Percentiles rank a stretch among this genome's conserved stretches.
phyloP scores from a whole-genome alignment of 805 yeast species.

The Sugiyamaella marilandica region DNA sequence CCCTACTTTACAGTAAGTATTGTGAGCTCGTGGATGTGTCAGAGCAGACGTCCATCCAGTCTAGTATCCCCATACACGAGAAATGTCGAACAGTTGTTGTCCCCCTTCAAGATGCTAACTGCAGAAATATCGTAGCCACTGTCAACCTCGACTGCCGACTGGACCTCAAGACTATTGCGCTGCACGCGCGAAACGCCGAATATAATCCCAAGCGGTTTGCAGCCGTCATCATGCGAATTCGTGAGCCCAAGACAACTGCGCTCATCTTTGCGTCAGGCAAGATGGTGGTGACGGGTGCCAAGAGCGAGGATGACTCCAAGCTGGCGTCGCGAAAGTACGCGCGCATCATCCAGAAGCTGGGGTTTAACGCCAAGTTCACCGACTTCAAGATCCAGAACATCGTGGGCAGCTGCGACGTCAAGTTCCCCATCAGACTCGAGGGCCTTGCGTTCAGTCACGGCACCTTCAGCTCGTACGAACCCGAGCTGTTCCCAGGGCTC shows the following conservation, averaged over 20 bases:
- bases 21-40: not conserved
- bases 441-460: constrained; percentile 98
- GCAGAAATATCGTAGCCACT: constrained; percentile 92
- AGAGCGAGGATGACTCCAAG: constrained; percentile 97
- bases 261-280: constrained; percentile 97
- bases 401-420: constrained; percentile 98
- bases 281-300: constrained; percentile 99
- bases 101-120: not conserved
- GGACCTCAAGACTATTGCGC: constrained; percentile 93
- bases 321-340: constrained; percentile 97
- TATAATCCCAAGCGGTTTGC: constrained; percentile 97
- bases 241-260: constrained; percentile 98
- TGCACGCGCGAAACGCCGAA: constrained; percentile 98
- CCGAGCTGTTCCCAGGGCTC: constrained; percentile 95
- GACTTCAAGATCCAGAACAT: constrained; percentile 97
- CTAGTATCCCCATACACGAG: no score
- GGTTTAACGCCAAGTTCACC: constrained; percentile 95
- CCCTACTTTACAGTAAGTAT: constrained; percentile 60
- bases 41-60: no score
- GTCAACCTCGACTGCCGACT: constrained; percentile 94
- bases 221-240: constrained; percentile 97
- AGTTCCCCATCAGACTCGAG: constrained; percentile 94
- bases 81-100: no score
- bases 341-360: constrained; percentile 94
- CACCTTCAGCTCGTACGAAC: constrained; percentile 96